Conservation (phyloP, 2,329 filamentous ascomycete genomes). For the Gaeumannomyces sp. region DNA sequence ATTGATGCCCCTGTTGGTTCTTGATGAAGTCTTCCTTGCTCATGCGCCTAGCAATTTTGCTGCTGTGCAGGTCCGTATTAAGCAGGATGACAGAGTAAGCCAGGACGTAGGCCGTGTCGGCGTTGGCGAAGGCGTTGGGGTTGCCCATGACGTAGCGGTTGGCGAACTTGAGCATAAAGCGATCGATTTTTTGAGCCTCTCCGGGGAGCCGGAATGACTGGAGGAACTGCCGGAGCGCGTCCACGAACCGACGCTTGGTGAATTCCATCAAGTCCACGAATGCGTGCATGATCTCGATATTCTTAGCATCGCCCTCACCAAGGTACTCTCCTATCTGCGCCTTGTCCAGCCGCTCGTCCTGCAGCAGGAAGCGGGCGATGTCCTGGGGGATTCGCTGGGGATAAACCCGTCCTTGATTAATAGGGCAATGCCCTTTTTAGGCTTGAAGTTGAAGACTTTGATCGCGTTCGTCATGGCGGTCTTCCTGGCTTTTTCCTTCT, state of each 20-base stretch:
- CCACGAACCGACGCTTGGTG: conserved; percentile 82
- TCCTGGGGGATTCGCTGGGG: conserved; percentile 65
- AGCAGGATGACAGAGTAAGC: conserved; percentile 95
- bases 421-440: conserved; percentile 84
- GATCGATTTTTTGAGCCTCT: conserved; percentile 97
- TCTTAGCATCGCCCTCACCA: conserved; percentile 85
- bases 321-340: conserved; percentile 88
- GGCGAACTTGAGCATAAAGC: conserved; percentile 98
- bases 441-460: conserved; percentile 94
- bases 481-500: conserved; percentile 90
- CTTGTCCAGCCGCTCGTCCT: conserved; percentile 83
- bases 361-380: conserved; percentile 75
- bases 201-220: conserved; percentile 93
- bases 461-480: conserved; percentile 86
- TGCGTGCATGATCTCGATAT: conserved; percentile 96
- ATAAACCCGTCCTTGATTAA: conserved; percentile 85
- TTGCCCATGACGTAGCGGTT: conserved; percentile 93
- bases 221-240: conserved; percentile 82
- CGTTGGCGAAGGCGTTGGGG: conserved; percentile 95
- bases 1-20: conserved; percentile 97
- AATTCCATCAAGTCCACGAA: conserved; percentile 98
- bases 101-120: conserved; percentile 93
- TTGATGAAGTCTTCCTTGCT: conserved; percentile 97
- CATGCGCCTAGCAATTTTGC: conserved; percentile 80
- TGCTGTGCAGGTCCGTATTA: conserved; percentile 92